Evolutionary conservation across 352 stramenopile species (phyloP), one percentile per base, ranked within the genome.

Genomic region (Aphanomyces invadans): DNA sequence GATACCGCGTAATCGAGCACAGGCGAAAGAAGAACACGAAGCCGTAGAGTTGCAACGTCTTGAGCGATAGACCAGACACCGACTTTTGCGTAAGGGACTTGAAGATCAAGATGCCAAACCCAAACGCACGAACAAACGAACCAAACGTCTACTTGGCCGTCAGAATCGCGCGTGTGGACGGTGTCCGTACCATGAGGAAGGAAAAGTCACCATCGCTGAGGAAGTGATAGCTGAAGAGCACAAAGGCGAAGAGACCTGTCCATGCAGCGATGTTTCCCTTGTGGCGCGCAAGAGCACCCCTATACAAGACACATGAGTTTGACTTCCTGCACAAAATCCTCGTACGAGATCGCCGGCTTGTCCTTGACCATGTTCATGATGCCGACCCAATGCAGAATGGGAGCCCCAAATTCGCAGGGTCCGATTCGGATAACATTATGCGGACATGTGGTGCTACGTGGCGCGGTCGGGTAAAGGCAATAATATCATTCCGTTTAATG

Each of bases 131-230:
- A 59, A 92, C 87, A 63, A 95, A 90, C 9, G 88, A 80, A n/a
- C 86, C 89, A 68, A 95, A 91, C 17, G 89, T 97, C 87, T 96
- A 75, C 23, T 25, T 44, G 17, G 48, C 67, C 25, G 7, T 25
- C n/a, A 2, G 69, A 26, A 69, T 46, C n/a, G 11, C 19, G 12
- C 55, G 56, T 38, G 32, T 70, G n/a, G n/a, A n/a, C n/a, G n/a
- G n/a, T n/a, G n/a, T n/a, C 51, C 66, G 53, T 56, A 97, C 89
- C 92, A 99, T 98, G 15, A 99, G 81, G 74, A 99, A 99, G 46
- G 95, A 99, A 75, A 99, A 99, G 76, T 99, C 97, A 32, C 96
- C 95, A 74, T 97, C 95, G 44, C 90, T 98, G 62, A 99, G 89
- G 45, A 98, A 79, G 74, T 97, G 93, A 75, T 98, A 98, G 73